Conservation (phyloP, 306 rosid species). For the Senna tora region DNA sequence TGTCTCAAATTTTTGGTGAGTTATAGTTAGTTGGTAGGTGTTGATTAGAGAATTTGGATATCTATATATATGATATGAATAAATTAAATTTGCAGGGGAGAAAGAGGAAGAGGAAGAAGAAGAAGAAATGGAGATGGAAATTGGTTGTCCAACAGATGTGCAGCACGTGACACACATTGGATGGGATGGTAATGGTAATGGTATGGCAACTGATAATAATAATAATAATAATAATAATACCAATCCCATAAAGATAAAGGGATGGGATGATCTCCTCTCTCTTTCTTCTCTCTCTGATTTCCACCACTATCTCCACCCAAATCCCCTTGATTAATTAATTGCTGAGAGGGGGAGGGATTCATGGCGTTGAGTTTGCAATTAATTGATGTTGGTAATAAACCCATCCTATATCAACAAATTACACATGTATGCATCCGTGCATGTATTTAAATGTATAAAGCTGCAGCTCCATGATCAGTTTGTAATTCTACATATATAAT, state of each 20-base stretch:
- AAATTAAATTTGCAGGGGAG: constrained; percentile 46
- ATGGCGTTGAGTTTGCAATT: too few relatives aligned
- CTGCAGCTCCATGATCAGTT: not conserved
- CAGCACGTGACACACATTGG: constrained; percentile 99
- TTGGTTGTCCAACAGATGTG: constrained; percentile 91
- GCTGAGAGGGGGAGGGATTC: too few relatives aligned
- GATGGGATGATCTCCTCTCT: constrained; percentile 67
- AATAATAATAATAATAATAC: not conserved
- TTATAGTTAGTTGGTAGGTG: not conserved
- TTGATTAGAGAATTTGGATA: not conserved
- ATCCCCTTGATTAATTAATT: not conserved
- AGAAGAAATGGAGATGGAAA: constrained; percentile 72
- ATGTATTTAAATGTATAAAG: constrained; percentile 41
- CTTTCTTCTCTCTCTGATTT: constrained; percentile 33
- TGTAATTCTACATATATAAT: not conserved
- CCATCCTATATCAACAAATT: too few relatives aligned
- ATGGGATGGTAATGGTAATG: too few relatives aligned
- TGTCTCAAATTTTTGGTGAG: constrained; percentile 89
- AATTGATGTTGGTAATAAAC: too few relatives aligned
- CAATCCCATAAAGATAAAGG: constrained; percentile 36
- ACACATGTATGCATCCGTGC: not conserved
- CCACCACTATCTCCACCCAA: not conserved
- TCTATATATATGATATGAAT: too few relatives aligned
- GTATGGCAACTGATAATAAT: constrained; percentile 29
- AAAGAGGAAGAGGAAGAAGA: constrained; percentile 60